Evolutionary conservation across 495 filamentous ascomycete species (phyloP), one percentile per base, ranked within the genome.

Genomic region (Pyrenula massariospora): DNA sequence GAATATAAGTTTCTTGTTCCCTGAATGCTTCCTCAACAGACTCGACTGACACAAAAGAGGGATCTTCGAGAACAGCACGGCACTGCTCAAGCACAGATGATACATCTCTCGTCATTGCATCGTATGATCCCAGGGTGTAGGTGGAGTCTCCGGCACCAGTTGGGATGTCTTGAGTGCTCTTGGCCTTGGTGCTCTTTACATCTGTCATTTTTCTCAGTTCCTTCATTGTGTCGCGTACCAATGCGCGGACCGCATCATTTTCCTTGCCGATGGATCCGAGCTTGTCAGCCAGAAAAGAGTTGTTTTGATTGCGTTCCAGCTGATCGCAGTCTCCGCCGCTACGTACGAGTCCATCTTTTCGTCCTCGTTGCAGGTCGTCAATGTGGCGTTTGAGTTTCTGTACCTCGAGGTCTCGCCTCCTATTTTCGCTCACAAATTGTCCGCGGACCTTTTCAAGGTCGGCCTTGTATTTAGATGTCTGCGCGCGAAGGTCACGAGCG

Each of bases 21-120:
- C 92, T 81, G 19, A 91, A 73, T 42, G 31, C 31, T 42, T 42
- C 31, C 58, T 91, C 88, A 5, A 96, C 88, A 67, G 96, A 85
- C 65, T 97, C 94, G n/a, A 98, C 77, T 0, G 93, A 88, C 25
- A 96, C 93, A 68, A 97, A 98, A 10, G 88, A 92, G 3, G 93
- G 93, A 59, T 96, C 96, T 11, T 91, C 95, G 24, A 98, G 74
- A 36, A 98, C 75, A 2, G 77, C 87, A 59, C 84, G 80, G 52
- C 97, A 74, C 59, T 93, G 88, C 53, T 86, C 82, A 56, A 97
- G 75, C 1, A 92, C 83, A 2, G 68, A 68, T 23, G 89, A 84
- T 69, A 95, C 78, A 55, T 92, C 85, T 5, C 65, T 59, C 0
- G 87, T 81, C 48, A 97, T 71, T 23, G 84, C 83, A 52, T 89